A percentile compares a stretch with the other conserved stretches of the same genome.
These are phyloP conservation scores for Vaucheria bursata DNA, from an alignment of 352 stramenopile species.

Conservation along the genomic window DNA sequence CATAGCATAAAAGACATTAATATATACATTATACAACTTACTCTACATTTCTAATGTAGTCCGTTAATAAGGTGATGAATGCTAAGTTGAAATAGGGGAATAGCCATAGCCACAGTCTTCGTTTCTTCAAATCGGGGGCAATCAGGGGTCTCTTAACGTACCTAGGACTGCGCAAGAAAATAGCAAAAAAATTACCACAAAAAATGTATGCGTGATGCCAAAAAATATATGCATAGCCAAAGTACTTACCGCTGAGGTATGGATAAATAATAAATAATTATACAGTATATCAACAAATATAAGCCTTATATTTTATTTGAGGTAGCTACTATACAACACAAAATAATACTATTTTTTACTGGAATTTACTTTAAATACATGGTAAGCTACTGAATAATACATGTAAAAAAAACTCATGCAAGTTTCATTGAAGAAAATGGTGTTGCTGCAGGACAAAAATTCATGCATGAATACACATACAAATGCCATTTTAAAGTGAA, in stretches of 20 bases:
- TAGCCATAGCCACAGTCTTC: conserved; percentile 27
- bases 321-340: background rate
- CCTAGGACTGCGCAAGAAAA: background rate
- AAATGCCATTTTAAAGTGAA: no score
- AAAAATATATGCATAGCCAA: background rate
- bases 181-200: background rate
- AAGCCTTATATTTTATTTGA: background rate
- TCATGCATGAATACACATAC: no score
- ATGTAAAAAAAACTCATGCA: no score
- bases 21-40: no score
- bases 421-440: no score
- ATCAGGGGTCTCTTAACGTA: background rate
- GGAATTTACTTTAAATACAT: no score
- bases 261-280: background rate
- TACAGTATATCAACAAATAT: background rate
- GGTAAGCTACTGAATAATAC: no score
- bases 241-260: background rate
- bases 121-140: background rate
- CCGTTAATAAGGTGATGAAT: no score
- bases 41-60: no score
- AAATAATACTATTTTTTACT: background rate
- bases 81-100: conserved; percentile 44
- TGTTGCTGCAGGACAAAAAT: no score
- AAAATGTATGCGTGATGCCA: background rate
- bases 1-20: no score